Conservation (phyloP, 768 basidiomycete species). For the Boletus reticuloceps region DNA sequence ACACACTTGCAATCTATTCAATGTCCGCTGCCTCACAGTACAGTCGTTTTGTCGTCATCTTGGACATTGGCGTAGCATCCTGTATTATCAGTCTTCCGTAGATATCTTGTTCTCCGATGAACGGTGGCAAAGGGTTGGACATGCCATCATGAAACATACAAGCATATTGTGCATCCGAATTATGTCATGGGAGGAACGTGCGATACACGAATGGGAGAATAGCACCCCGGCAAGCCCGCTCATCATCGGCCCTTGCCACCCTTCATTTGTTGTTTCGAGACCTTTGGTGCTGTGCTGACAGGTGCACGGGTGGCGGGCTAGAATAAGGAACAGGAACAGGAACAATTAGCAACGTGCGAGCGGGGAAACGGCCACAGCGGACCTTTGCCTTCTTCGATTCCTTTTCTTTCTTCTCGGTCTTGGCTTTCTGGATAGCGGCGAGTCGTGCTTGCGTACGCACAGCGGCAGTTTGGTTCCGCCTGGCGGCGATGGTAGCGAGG, state of each 20-base stretch:
- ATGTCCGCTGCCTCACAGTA: constrained; percentile 4
- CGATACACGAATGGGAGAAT: constrained; percentile 19
- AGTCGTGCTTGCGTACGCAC: constrained; percentile 77
- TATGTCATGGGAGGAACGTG: constrained; percentile 21
- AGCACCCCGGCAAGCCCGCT: constrained; percentile 4
- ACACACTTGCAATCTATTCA: constrained; percentile 2
- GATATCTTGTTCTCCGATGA: background rate
- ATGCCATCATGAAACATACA: constrained; percentile 5
- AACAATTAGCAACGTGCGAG: constrained; percentile 2
- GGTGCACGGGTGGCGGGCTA: constrained; percentile 54
- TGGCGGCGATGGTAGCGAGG: constrained; percentile 85
- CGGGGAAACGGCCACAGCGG: background rate
- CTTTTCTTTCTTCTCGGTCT: constrained; percentile 96
- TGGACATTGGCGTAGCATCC: constrained; percentile 6
- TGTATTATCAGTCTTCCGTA: constrained; percentile 18
- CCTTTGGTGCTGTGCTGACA: constrained; percentile 67
- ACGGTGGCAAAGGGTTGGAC: background rate
- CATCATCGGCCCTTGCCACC: constrained; percentile 76
- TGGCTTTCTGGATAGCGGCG: constrained; percentile 89
- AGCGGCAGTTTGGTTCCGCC: constrained; percentile 88
- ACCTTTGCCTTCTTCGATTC: constrained; percentile 90
- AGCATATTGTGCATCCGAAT: constrained; percentile 13
- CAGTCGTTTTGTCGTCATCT: constrained; percentile 1
- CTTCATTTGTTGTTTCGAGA: constrained; percentile 97
- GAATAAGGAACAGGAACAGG: background rate